Base-by-base conservation (phyloP, 1,139 yeast species). In the Diutina scorzettiae region DNA sequence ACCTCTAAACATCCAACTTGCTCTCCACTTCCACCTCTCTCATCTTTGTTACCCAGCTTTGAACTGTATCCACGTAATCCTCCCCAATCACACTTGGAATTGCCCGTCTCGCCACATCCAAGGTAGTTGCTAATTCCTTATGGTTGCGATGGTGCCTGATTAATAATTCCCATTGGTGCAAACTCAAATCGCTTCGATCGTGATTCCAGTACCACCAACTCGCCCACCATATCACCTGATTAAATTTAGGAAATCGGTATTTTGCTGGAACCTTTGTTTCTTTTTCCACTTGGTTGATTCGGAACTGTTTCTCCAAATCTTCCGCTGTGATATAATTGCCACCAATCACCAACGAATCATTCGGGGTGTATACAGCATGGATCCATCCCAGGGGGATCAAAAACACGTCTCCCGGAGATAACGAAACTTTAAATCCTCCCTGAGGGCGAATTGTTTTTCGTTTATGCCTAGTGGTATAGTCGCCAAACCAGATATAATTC, bases 371-470 rank as follows among this genome's bases (percentile, higher is more conserved):
- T 0, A 87, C 96, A 0, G 93, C 81, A 58, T 87, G 96, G 42
- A 87, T 86, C 94, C 95, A 87, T 0, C 96, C 96, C 42, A 94
- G 78, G 2, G 96, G 96, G 14, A 87, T 81, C 14, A 86, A 66
- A 58, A 87, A 70, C 21, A 86, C 69, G 55, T 87, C 96, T 0
- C 95, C 95, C 1, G 74, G 68, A 0, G 54, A 49, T 20, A 87
- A 60, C 11, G 75, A 73, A n/a, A 83, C 79, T 44, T 77, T 75
- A 44, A 82, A 66, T 3, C 95, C 89, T 20, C 63, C 61, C 5
- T 53, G 46, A 1, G 73, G 64, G 17, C 17, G 50, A 44, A 44
- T 45, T 25, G 46, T 44, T 32, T 54, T 57, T 3, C 67, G 65
- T 21, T 51, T 51, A 9, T 51, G 44, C 3, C 54, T 43, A 41